Evolutionary conservation across 163 green algal species (phyloP), one percentile per base, ranked within the genome.

Genomic region (Scenedesmus sp.): DNA sequence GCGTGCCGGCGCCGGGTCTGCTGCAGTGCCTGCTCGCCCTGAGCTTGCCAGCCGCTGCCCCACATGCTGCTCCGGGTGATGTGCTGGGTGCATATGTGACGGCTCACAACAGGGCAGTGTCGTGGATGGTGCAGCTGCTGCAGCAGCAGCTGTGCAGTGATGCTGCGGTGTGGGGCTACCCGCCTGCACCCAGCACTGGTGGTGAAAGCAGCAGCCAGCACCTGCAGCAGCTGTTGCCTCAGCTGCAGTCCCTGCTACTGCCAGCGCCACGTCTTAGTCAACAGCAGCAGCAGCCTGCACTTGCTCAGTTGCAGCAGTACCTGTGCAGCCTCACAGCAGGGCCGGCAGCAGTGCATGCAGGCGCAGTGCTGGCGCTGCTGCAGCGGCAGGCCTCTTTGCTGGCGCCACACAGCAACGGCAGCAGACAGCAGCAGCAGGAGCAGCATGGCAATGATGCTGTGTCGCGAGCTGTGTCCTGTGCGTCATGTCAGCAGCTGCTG

Each of bases 1-100:
- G 46, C 10, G 85, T 89, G 68, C 43, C 85, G 24, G 61, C 85
- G 43, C 13, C 46, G 20, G 46, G 33, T 2, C 85, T 90, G 72
- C 85, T 90, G 70, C 70, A 90, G 85, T 43, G 46, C 26, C 72
- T 90, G 30, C 43, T 90, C 49, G 70, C 33, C n/a, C 51, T 84
- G 13, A 85, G 24, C 30, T 20, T 78, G 82, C 49, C 33, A 10
- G 46, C 7, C 1, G 82, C 82, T 37, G 82, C 49, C 2, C 53
- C 33, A 22, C 3, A 35, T 20, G 53, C 35, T 30, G 49, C 35
- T 1, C 20, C 42, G 9, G 53, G 43, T 56, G 44, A 56, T 35
- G 33, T 89, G 42, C 40, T 89, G 85, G 16, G 5, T 1, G 22
- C 16, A 26, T 83, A 72, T 33, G 72, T 90, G 76, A 33, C 43